Base-by-base conservation (phyloP, 805 yeast species). In the Huiozyma sinensis region DNA sequence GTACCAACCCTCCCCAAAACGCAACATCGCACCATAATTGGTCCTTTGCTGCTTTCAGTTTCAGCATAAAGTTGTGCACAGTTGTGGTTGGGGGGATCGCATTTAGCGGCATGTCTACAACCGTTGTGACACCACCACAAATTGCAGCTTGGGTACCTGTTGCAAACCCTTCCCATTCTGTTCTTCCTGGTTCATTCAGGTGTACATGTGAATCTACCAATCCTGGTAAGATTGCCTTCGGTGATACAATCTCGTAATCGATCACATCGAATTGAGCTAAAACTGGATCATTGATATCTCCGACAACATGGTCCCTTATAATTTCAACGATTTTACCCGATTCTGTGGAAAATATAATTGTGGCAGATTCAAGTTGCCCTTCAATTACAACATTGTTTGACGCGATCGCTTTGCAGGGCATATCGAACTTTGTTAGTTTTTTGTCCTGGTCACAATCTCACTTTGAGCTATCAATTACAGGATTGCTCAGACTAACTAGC, bases 101-200 rank as follows among this genome's bases (percentile, higher is more conserved):
- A 63, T 89, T 89, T 58, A 89, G 68, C 0, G 97, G 97, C 97
- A 89, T 89, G 61, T 89, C 97, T 13, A 89, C 75, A 13, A 89
- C 94, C 0, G 96, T 88, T 27, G 97, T 89, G 40, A 89, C 97
- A 46, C 97, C 97, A 12, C 97, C 97, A 9, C 89, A 73, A 0
- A 95, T 95, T 0, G 97, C 97, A 2, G 95, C 84, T 58, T 81
- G 81, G 0, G 97, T 89, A 0, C 97, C 97, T 0, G 95, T 83
- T n/a, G 80, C 95, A 60, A 90, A 89, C 1, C 97, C 97, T 64
- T 89, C 97, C 97, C 97, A 89, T 49, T 88, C 95, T 1, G 97
- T 89, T 53, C 97, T 70, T n/a, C 97, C 97, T 0, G 97, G 97
- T 57, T 90, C 97, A 61, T 90, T 90, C 53, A 89, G 67, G 57